Evolutionary conservation across 768 basidiomycete genomes (phyloP).

Genomic region (Coprinopsis cinerea): DNA sequence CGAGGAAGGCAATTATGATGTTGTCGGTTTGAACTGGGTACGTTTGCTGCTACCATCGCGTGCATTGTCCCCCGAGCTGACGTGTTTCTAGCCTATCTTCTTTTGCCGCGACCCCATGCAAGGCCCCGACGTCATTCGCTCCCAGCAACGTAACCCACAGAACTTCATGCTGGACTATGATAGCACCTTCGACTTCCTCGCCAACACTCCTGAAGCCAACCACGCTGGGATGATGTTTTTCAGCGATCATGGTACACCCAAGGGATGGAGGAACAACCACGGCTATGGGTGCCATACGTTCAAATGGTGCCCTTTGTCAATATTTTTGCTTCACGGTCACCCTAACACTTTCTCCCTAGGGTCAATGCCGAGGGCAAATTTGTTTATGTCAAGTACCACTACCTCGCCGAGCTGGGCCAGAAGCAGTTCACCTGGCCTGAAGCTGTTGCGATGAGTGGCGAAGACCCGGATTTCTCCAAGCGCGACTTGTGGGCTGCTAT

Average conservation of each 20-base stretch:
- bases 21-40: slow-evolving; percentile 11
- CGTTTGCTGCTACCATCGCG: neutral
- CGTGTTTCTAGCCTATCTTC: slow-evolving; percentile 5
- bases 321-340: neutral
- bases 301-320: slow-evolving; percentile 5
- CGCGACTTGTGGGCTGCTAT: slow-evolving; percentile 10
- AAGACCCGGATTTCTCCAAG: slow-evolving; percentile 11
- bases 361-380: slow-evolving; percentile 10
- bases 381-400: slow-evolving; percentile 13
- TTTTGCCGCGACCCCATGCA: slow-evolving; percentile 11
- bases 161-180: slow-evolving; percentile 11
- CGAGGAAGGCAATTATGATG: slow-evolving; percentile 12
- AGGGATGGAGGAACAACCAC: slow-evolving; percentile 9
- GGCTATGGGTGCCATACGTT: slow-evolving; percentile 12
- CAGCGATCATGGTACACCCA: slow-evolving; percentile 11
- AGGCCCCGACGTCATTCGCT: slow-evolving; percentile 13
- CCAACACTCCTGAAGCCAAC: slow-evolving; percentile 11
- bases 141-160: slow-evolving; percentile 10
- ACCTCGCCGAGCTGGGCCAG: slow-evolving; percentile 6
- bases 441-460: slow-evolving; percentile 8
- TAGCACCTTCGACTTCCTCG: slow-evolving; percentile 11
- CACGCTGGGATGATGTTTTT: slow-evolving; percentile 13
- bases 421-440: slow-evolving; percentile 11
- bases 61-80: neutral
- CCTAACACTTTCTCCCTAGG: neutral